Base-by-base conservation (phyloP, 768 basidiomycete genomes). In the Cantharellus cinnabarinus region DNA sequence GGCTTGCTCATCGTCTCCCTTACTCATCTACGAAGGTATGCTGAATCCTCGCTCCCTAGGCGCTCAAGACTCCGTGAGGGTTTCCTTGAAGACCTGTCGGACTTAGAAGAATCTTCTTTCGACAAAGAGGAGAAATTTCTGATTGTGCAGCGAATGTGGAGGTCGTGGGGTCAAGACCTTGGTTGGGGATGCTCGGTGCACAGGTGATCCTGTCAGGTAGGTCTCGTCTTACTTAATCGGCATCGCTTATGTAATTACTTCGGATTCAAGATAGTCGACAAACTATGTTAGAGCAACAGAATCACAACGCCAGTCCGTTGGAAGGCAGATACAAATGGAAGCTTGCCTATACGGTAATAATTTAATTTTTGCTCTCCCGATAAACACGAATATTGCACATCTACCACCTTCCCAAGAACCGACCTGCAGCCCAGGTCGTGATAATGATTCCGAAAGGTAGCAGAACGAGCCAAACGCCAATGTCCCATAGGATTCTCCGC, bases 81-180 rank as follows among this genome's bases (percentile, higher is more conserved):
- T 1, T 94, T 95, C 69, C 69, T 98, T 62, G 82, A 86, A 58
- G 93, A 98, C 65, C 77, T 95, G 0, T 73, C 75, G 39, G 83
- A 89, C 68, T 68, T 97, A 57, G 89, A 91, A 68, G 79, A 89
- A 65, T 80, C 84, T 5, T 61, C 37, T 2, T 67, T 93, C 56
- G 77, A 77, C 4, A 71, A 80, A 58, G 73, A 74, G 53, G 86
- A 86, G 65, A 90, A 93, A 71, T 67, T 88, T 66, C 71, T 75
- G 52, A 83, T 91, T 2, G 73, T 94, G 3, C 80, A 89, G 55
- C 71, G 88, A 66, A 89, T 94, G 80, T 89, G 90, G 88, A 78
- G 83, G 64, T 80, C 79, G 59, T 97, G 89, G 89, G 83, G 83
- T 0, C 69, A 64, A 4, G 71, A 73, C n/a, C 73, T 86, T 20